phyloP scores from a whole-genome alignment of 495 filamentous ascomycete species.

The Trichoderma virens region DNA sequence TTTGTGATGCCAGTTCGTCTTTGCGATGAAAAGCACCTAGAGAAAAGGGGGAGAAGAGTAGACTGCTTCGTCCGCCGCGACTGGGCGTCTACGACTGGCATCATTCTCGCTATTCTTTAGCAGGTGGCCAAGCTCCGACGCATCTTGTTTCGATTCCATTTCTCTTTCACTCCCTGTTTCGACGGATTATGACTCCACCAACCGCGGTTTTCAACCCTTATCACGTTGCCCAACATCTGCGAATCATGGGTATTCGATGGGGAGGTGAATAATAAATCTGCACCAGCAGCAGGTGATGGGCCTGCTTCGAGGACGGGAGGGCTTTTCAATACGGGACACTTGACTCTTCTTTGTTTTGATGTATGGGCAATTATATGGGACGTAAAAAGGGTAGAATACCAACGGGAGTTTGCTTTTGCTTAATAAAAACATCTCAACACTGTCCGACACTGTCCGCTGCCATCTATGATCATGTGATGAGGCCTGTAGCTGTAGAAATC shows the following conservation, averaged over 20 bases:
- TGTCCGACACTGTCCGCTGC: background rate
- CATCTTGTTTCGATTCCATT: background rate
- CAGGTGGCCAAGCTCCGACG: background rate
- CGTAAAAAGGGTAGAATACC: constrained; percentile 2
- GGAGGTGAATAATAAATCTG: too few relatives aligned
- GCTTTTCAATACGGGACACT: background rate
- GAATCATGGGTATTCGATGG: too few relatives aligned
- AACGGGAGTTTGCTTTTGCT: constrained; percentile 1
- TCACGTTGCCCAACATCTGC: background rate
- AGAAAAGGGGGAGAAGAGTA: background rate
- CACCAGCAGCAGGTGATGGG: too few relatives aligned
- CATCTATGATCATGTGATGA: background rate
- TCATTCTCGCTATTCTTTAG: background rate
- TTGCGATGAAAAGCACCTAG: background rate
- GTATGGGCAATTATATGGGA: constrained; percentile 5
- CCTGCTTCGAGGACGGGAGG: too few relatives aligned
- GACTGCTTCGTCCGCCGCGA: background rate
- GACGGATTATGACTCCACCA: background rate
- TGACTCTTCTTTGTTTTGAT: constrained; percentile 5
- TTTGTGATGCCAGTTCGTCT: background rate
- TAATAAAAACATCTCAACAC: background rate
- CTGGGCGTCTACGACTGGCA: background rate
- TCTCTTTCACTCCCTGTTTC: background rate
- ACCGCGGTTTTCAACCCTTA: background rate
- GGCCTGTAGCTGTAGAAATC: background rate